A percentile compares a stretch with the other conserved stretches of the same genome.
Evolutionary conservation across 495 filamentous ascomycete genomes (phyloP).

Genomic region (Talaromyces adpressus): DNA sequence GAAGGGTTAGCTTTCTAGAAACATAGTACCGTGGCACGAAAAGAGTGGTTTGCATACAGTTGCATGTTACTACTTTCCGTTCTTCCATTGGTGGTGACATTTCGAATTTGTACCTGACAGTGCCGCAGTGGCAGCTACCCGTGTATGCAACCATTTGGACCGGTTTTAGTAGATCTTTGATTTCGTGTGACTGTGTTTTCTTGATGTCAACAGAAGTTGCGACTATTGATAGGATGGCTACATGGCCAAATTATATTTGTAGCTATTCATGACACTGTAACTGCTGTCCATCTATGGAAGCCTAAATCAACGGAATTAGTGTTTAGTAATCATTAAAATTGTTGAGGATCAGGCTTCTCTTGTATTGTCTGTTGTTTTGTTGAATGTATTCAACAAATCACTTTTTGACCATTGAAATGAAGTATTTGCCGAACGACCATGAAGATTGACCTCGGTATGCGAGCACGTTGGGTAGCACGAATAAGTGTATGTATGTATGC

Average conservation of each 20-base stretch:
- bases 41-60: background rate
- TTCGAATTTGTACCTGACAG: background rate
- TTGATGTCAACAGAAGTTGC: background rate
- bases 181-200: background rate
- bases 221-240: background rate
- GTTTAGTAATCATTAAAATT: background rate
- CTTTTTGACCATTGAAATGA: background rate
- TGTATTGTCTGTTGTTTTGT: background rate
- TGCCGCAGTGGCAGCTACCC: slow-evolving; percentile 1
- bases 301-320: background rate
- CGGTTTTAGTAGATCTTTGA: background rate
- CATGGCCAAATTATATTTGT: background rate
- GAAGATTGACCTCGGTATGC: background rate
- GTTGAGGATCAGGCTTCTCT: background rate
- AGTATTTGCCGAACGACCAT: background rate
- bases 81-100: background rate
- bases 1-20: background rate
- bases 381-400: background rate
- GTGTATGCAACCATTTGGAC: background rate
- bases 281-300: background rate
- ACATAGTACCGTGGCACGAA: background rate
- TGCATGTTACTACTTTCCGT: background rate
- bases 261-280: background rate
- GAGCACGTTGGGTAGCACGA: background rate
- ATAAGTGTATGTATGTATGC: no score